Evolutionary conservation across 2,329 filamentous ascomycete species (phyloP), one percentile per base, ranked within the genome.

Genomic region (Aspergillus sp.): DNA sequence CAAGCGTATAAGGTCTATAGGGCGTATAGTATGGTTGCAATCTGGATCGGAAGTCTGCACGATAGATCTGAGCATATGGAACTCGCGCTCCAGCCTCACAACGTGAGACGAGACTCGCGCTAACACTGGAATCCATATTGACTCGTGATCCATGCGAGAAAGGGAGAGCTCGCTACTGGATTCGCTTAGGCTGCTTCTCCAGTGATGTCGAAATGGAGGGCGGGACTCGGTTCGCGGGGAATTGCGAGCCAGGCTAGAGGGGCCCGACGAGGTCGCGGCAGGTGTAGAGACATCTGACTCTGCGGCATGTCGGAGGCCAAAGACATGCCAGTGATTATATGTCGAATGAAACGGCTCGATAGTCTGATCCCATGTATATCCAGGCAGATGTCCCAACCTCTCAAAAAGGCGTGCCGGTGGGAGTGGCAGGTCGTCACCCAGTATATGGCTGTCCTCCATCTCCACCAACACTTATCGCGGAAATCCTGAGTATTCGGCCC

Each of bases 241-340:
- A 56, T 77, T 76, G 63, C 77, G 76, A 21, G 73, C 71, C 19
- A 80, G 74, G 60, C 75, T 74, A 48, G 78, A 78, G 12, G 82
- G 70, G 68, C 76, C 74, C 41, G 78, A 79, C 1, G 78, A 71
- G 58, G 76, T 75, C 43, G 82, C 78, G 58, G 78, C 80, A 15
- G 82, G 81, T 39, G 82, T 77, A 2, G 82, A 78, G 47, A 72
- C 63, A 67, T 82, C 70, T 74, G 80, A 71, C 73, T 84, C 63
- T 76, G 80, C 50, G 79, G 85, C 69, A 84, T 87, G 68, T 78
- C 87, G 73, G 50, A 79, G 72, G 57, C 89, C 90, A 65, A 82
- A 85, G 68, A 90, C 83, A 75, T 91, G 88, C 92, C 93, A 98
- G 80, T 93, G 92, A 75, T 96, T 92, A 77, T 97, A 97, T 69